These are phyloP conservation scores for Phyllosticta citribraziliensis DNA, from an alignment of 2,329 filamentous ascomycete species.

Conservation along the genomic window DNA sequence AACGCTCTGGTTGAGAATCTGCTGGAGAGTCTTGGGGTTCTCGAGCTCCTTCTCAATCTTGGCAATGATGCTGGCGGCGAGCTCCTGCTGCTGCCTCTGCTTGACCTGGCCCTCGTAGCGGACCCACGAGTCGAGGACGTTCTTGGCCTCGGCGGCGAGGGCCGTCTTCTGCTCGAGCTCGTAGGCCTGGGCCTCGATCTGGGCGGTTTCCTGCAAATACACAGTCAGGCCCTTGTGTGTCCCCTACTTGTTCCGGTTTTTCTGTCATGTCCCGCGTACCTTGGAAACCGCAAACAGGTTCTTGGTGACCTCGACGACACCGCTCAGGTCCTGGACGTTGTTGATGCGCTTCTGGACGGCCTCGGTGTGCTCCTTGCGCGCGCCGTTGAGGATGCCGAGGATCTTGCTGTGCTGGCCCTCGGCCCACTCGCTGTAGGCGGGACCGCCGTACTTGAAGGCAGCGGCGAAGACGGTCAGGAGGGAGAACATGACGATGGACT, in stretches of 20 bases:
- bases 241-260: neutral
- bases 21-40: constrained; percentile 93
- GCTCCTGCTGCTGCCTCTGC: constrained; percentile 95
- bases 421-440: constrained; percentile 87
- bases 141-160: constrained; percentile 85
- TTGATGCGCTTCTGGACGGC: constrained; percentile 91
- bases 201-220: constrained; percentile 71
- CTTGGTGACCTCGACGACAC: constrained; percentile 96
- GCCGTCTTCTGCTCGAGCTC: constrained; percentile 96
- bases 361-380: constrained; percentile 86
- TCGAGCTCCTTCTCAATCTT: constrained; percentile 99
- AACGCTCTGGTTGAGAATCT: constrained; percentile 96
- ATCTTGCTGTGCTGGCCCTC: constrained; percentile 83
- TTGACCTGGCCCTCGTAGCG: constrained; percentile 98
- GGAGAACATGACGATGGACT: constrained; percentile 88
- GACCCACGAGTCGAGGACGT: constrained; percentile 95
- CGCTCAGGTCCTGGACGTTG: constrained; percentile 86
- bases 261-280: constrained; percentile 44
- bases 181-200: constrained; percentile 90
- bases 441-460: constrained; percentile 87
- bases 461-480: constrained; percentile 87
- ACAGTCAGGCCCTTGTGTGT: constrained; percentile 17
- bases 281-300: constrained; percentile 94
- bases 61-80: constrained; percentile 83
- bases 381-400: constrained; percentile 88